These are phyloP conservation scores for Aspergillus sp. DNA, from an alignment of 2,329 filamentous ascomycete genomes.

Conservation along the genomic window DNA sequence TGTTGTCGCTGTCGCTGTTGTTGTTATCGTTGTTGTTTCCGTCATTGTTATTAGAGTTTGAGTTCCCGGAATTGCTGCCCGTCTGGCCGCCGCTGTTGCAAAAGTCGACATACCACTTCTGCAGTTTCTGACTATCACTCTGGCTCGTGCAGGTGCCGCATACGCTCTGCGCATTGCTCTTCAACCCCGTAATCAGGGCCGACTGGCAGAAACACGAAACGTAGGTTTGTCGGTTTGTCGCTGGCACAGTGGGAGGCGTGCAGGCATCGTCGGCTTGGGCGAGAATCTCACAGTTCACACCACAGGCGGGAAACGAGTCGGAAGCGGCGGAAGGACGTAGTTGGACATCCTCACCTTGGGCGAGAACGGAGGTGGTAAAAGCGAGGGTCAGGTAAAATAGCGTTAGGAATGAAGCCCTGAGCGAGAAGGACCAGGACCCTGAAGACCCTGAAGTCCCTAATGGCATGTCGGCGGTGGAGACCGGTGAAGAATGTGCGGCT, in stretches of 20 bases:
- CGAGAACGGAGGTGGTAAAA: slow-evolving; percentile 19
- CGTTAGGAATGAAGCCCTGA: slow-evolving; percentile 7
- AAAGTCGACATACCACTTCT: slow-evolving; percentile 68
- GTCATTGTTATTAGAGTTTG: slow-evolving; percentile 19
- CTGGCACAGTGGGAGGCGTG: slow-evolving; percentile 56
- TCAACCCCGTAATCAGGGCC: slow-evolving; percentile 58
- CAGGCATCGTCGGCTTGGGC: slow-evolving; percentile 72
- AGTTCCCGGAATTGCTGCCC: slow-evolving; percentile 23
- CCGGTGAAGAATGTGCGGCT: slow-evolving; percentile 12
- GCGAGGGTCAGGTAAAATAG: slow-evolving; percentile 18
- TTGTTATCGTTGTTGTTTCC: slow-evolving; percentile 19
- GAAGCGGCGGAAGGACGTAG: slow-evolving; percentile 40
- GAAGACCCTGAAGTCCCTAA: slow-evolving; percentile 5
- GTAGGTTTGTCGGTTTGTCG: slow-evolving; percentile 55
- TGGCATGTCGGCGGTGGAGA: slow-evolving; percentile 17
- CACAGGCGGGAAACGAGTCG: slow-evolving; percentile 61
- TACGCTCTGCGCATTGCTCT: slow-evolving; percentile 56
- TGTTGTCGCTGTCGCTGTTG: slow-evolving; percentile 15
- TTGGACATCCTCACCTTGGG: slow-evolving; percentile 18
- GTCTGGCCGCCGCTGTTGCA: slow-evolving; percentile 55
- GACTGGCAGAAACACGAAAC: slow-evolving; percentile 74
- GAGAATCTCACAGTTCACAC: slow-evolving; percentile 58
- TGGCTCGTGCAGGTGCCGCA: slow-evolving; percentile 60
- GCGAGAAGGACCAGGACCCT: slow-evolving; percentile 13
- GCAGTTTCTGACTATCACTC: slow-evolving; percentile 58